Evolutionary conservation across 1,284 basidiomycete genomes (phyloP).

Genomic region (Heterobasidion annosum): DNA sequence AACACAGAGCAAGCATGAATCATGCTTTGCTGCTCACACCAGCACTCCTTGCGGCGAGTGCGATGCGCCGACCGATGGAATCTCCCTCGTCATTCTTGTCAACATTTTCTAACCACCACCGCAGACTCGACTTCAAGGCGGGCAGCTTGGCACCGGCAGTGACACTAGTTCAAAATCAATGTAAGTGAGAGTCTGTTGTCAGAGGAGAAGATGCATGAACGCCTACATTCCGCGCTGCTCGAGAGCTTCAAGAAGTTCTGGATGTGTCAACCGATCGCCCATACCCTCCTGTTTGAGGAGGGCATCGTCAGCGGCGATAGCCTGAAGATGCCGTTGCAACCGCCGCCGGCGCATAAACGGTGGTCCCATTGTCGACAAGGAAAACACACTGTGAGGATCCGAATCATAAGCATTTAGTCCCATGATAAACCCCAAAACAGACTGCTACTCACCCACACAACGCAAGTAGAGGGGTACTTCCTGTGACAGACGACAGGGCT

Average conservation of each 20-base stretch:
- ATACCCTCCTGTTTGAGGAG: slow-evolving; percentile 42
- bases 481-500: slow-evolving; percentile 12
- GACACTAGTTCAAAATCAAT: slow-evolving; percentile 24
- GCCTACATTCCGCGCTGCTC: slow-evolving; percentile 70
- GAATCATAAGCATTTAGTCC: neutral
- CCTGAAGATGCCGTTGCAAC: slow-evolving; percentile 44
- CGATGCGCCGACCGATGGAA: slow-evolving; percentile 31
- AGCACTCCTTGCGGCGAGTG: slow-evolving; percentile 24
- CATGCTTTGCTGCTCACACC: neutral
- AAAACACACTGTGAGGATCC: slow-evolving; percentile 35
- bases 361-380: slow-evolving; percentile 49
- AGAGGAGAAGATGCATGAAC: neutral
- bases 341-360: slow-evolving; percentile 41
- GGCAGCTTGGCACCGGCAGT: slow-evolving; percentile 30
- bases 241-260: slow-evolving; percentile 52
- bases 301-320: slow-evolving; percentile 50
- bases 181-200: slow-evolving; percentile 4
- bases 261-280: slow-evolving; percentile 34
- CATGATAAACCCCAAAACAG: slow-evolving; percentile 4
- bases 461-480: slow-evolving; percentile 11
- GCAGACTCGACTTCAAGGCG: slow-evolving; percentile 29
- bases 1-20: no score
- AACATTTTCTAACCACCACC: slow-evolving; percentile 50
- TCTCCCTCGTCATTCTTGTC: slow-evolving; percentile 23
- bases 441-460: slow-evolving; percentile 21